Evolutionary conservation across 1,284 basidiomycete species (phyloP).

Genomic region (Puccinia horiana): DNA sequence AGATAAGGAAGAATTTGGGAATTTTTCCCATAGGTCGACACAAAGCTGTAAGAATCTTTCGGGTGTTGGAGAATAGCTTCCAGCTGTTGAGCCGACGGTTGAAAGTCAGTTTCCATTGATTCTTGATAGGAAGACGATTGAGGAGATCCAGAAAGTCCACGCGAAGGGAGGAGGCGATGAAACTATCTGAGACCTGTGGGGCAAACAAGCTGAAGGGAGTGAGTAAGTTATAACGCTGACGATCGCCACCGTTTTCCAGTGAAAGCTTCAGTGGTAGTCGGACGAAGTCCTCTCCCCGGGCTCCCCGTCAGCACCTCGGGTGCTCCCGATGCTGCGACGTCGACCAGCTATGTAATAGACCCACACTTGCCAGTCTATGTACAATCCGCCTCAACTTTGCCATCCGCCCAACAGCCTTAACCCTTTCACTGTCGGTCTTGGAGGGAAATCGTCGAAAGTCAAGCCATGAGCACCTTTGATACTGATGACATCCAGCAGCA

Average conservation of each 20-base stretch:
- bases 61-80: constrained; percentile 37
- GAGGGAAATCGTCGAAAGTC: background rate
- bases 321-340: background rate
- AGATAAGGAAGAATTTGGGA: constrained; percentile 30
- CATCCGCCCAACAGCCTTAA: background rate
- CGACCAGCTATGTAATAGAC: background rate
- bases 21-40: constrained; percentile 33
- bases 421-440: background rate
- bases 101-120: constrained; percentile 30
- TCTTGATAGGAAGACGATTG: background rate
- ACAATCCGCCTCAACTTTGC: background rate
- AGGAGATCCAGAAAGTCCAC: background rate
- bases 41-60: constrained; percentile 34
- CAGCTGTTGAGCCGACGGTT: constrained; percentile 37
- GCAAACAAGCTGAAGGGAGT: too few relatives aligned
- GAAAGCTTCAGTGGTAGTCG: too few relatives aligned
- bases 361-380: too few relatives aligned
- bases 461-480: constrained; percentile 8
- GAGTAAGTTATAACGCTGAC: too few relatives aligned
- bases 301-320: too few relatives aligned
- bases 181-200: background rate
- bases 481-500: constrained; percentile 39
- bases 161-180: background rate
- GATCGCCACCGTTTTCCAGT: too few relatives aligned
- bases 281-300: too few relatives aligned